Base-by-base conservation (phyloP, 2,329 filamentous ascomycete species). In the Colletotrichum truncatum region DNA sequence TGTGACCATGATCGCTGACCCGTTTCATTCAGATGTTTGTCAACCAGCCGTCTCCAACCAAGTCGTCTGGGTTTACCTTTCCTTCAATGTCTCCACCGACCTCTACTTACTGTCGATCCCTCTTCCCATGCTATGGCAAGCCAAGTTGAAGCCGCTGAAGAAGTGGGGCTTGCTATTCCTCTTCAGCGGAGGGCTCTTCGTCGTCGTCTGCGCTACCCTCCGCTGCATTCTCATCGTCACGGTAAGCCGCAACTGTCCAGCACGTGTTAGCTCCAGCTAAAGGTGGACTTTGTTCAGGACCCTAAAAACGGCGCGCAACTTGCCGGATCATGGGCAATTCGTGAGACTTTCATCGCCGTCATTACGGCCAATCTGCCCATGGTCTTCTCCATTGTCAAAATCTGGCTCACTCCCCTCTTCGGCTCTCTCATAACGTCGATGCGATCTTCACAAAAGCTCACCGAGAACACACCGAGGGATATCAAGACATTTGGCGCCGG, bases 401-500 rank as follows among this genome's bases (percentile, higher is more conserved):
- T 70, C 30, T 78, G 75, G 74, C 70, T 81, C 12, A 70, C 67
- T 2, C 80, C 78, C 1, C 28, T 81, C 2, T 28, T 55, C 5
- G 71, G 71, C 26, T 69, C 70, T 4, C 72, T 82, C 39, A 75
- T 79, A 32, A 76, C 73, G 21, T 64, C 74, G 10, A 70, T 81
- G 16, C 74, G 76, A 9, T 79, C 80, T 2, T 75, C 78, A 3
- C 73, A 77, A 25, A 76, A 75, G 10, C 74, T 32, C 26, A 55
- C 74, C 28, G 78, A 79, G 65, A 77, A 80, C 68, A 74, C 72
- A 1, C 77, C 78, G 0, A 75, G 71, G 12, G 76, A 76, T 4
- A 74, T 81, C 67, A 77, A 76, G 18, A 81, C 79, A 5, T 81
- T 82, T 18, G 79, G 79, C 2, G 79, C 74, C 10, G 78, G 76